Evolutionary conservation across 495 filamentous ascomycete genomes (phyloP), one percentile per base, ranked within the genome.

Genomic region (Penicillium ochrochloron): DNA sequence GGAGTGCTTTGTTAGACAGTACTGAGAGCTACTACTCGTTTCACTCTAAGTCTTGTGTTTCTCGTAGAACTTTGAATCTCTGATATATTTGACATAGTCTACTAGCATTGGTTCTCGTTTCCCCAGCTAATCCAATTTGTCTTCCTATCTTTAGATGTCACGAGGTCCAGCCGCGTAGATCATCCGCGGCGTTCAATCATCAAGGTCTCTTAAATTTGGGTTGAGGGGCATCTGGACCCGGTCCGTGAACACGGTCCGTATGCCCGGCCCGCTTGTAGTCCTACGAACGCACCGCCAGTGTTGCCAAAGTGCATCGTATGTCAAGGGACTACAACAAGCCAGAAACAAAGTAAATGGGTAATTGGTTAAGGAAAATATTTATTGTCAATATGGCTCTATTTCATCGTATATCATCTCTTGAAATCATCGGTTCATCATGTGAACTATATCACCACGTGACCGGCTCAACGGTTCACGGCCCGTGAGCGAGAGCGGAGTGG

Each of bases 381-480:
- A n/a, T n/a, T n/a, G n/a, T n/a, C n/a, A n/a, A n/a, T n/a, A n/a
- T n/a, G n/a, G n/a, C n/a, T n/a, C n/a, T n/a, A n/a, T n/a, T n/a
- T n/a, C n/a, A n/a, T n/a, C n/a, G n/a, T n/a, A n/a, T n/a, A n/a
- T n/a, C n/a, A n/a, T n/a, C n/a, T n/a, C n/a, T n/a, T n/a, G n/a
- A n/a, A n/a, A n/a, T n/a, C n/a, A n/a, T n/a, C 31, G n/a, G 56
- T 17, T 29, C 15, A 14, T 3, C 27, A 17, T 31, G 17, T n/a
- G 34, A 56, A 56, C 9, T 56, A 56, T 63, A 44, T 35, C 21
- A 29, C 57, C 66, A 68, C 66, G 66, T 68, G 66, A 68, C 63
- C 66, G 66, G 66, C 51, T 65, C 62, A 23, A 17, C 35, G 53
- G 66, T 62, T 27, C 56, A 12, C 27, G 29, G 39, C 46, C 66